Percentiles rank a stretch among this genome's conserved stretches.
phyloP scores from a whole-genome alignment of 371 early-diverging fungal genomes.

The Fennellomyces sp. region DNA sequence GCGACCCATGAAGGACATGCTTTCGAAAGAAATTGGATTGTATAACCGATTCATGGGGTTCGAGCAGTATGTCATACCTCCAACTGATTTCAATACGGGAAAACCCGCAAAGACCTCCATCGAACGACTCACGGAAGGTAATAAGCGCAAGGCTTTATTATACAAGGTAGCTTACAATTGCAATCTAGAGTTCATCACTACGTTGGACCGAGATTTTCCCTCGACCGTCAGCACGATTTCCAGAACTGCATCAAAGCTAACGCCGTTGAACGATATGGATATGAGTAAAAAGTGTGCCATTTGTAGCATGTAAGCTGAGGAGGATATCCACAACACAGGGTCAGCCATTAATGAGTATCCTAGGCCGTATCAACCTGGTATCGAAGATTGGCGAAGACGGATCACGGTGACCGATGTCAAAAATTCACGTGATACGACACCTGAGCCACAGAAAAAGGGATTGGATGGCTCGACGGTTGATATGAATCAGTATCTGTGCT shows the following conservation, averaged over 20 bases:
- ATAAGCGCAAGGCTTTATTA: not conserved
- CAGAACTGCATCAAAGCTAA: constrained; percentile 81
- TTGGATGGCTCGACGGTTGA: constrained; percentile 32
- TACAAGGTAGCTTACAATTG: no score
- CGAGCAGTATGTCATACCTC: constrained; percentile 42
- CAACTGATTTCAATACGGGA: constrained; percentile 55
- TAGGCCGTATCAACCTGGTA: constrained; percentile 55
- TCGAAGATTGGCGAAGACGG: constrained; percentile 55
- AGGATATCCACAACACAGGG: not conserved
- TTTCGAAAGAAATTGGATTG: constrained; percentile 80
- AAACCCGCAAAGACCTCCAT: constrained; percentile 65
- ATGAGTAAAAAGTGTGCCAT: constrained; percentile 49
- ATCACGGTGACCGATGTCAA: constrained; percentile 52
- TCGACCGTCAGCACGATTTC: constrained; percentile 87
- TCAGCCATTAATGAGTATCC: not conserved
- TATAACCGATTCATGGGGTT: constrained; percentile 64
- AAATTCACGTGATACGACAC: constrained; percentile 10
- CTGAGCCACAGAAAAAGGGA: constrained; percentile 21
- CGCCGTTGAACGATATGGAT: constrained; percentile 48
- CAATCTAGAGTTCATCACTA: constrained; percentile 73
- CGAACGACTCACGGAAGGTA: constrained; percentile 71
- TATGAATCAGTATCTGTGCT: constrained; percentile 51
- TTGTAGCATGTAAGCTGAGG: constrained; percentile 52
- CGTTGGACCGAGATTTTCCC: constrained; percentile 82
- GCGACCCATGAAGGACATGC: constrained; percentile 84